Conservation (phyloP, 169 alveolate genomes). For the Toxoplasma gondii region DNA sequence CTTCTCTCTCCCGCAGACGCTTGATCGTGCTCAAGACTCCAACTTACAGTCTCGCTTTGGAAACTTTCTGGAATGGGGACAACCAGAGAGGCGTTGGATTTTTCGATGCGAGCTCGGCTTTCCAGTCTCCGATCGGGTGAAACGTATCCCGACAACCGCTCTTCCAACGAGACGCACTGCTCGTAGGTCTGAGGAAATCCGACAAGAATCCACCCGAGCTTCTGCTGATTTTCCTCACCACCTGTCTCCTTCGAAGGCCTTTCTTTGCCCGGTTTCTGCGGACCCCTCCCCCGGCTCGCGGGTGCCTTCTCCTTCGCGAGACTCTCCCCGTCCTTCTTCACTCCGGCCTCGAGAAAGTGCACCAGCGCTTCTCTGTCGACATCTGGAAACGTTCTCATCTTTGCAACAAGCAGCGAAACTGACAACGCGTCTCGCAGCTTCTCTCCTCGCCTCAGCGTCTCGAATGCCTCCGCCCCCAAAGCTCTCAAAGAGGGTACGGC, state of each 20-base stretch:
- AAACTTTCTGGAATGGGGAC: conserved; percentile 25
- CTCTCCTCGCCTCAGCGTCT: background rate
- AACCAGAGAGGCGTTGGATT: background rate
- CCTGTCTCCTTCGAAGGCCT: background rate
- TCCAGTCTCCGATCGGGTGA: background rate
- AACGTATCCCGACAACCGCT: conserved; percentile 29
- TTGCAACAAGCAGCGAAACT: conserved; percentile 4
- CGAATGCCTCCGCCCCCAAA: background rate
- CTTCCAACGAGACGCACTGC: conserved; percentile 31
- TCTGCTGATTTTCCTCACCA: background rate
- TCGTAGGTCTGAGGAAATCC: conserved; percentile 34
- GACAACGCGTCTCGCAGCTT: background rate
- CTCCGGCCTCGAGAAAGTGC: background rate
- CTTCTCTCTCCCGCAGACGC: background rate
- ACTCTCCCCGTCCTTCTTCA: background rate
- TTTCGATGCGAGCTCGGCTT: background rate
- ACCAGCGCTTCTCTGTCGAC: background rate
- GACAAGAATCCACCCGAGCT: conserved; percentile 50
- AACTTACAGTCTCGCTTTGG: background rate
- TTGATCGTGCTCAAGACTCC: too few relatives aligned
- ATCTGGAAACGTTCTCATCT: background rate
- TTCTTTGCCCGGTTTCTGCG: background rate
- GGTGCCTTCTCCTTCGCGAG: too few relatives aligned
- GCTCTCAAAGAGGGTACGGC: background rate
- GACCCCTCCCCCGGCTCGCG: background rate